Evolutionary conservation across 1,284 basidiomycete genomes (phyloP).

Genomic region (Puccinia sorghi): DNA sequence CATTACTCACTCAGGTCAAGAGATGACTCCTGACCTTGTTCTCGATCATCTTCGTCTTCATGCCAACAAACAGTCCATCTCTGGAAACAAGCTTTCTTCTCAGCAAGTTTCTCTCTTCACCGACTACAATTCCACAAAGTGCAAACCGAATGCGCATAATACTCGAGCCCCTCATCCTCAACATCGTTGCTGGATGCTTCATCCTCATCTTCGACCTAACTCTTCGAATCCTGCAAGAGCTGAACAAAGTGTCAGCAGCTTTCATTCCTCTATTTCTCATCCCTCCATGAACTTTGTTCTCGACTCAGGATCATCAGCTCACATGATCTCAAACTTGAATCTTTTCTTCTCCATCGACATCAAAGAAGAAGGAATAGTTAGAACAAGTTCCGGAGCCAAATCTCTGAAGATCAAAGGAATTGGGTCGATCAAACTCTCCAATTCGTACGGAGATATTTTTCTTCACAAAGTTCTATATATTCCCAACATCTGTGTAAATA

Average conservation of each 20-base stretch:
- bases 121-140: neutral
- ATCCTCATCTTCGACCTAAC: neutral
- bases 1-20: neutral
- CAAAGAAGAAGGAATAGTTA: neutral
- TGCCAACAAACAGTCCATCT: neutral
- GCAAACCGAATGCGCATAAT: neutral
- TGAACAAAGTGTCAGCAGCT: neutral
- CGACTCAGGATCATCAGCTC: constrained; percentile 8
- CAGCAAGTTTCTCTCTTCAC: neutral
- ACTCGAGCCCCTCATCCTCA: neutral
- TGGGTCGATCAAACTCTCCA: neutral
- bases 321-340: neutral
- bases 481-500: neutral
- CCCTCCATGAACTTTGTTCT: neutral
- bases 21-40: neutral
- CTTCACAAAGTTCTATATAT: neutral
- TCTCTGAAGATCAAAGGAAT: neutral
- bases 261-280: neutral
- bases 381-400: neutral
- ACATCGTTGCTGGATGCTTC: neutral
- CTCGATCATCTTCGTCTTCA: neutral
- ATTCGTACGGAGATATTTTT: neutral
- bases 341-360: neutral
- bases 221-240: neutral
- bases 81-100: neutral